Conservation (phyloP, 1,284 basidiomycete genomes). For the Ustilago vetiveriae region DNA sequence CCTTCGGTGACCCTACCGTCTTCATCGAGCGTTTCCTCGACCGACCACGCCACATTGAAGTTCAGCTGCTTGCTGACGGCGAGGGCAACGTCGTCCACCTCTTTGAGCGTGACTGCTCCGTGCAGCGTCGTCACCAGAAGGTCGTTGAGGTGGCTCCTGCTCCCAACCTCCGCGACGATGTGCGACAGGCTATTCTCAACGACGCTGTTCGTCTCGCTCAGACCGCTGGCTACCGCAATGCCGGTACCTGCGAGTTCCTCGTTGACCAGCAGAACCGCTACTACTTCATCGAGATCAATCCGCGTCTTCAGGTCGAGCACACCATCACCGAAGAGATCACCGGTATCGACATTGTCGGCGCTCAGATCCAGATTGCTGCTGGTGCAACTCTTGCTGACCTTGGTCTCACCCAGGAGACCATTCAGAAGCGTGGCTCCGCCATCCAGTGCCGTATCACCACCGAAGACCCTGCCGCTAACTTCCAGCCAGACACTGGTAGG, state of each 20-base stretch:
- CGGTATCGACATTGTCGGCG: conserved; percentile 96
- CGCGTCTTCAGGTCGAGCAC: conserved; percentile 95
- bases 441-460: conserved; percentile 99
- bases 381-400: conserved; percentile 95
- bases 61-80: conserved; percentile 98
- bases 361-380: conserved; percentile 94
- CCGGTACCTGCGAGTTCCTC: conserved; percentile 99
- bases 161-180: conserved; percentile 87
- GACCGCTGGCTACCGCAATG: conserved; percentile 97
- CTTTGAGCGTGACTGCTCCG: conserved; percentile 98
- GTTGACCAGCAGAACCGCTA: conserved; percentile 92
- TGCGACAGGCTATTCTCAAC: conserved; percentile 95
- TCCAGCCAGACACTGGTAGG: conserved; percentile 99
- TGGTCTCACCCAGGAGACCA: conserved; percentile 94
- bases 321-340: conserved; percentile 99
- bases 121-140: conserved; percentile 99
- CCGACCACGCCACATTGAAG: conserved; percentile 95
- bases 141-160: conserved; percentile 99
- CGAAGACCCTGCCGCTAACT: conserved; percentile 88
- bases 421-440: conserved; percentile 94
- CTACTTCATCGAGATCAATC: conserved; percentile 98
- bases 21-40: conserved; percentile 99
- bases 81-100: conserved; percentile 99
- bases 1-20: conserved; percentile 95
- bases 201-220: conserved; percentile 97